phyloP scores from a whole-genome alignment of 2,329 filamentous ascomycete genomes.

The Pezicula radicicola region DNA sequence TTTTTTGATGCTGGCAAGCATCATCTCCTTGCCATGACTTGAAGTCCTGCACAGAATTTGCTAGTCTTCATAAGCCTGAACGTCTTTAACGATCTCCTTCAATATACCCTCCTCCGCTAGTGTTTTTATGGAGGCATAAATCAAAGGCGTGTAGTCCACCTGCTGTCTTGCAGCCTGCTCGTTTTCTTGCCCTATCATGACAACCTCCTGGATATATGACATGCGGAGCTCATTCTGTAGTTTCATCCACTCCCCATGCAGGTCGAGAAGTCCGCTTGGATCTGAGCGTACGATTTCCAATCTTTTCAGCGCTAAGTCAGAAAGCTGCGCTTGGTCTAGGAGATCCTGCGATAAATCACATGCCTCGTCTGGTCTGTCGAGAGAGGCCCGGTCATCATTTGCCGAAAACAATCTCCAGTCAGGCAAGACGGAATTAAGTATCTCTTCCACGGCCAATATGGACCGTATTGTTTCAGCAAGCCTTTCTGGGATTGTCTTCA shows the following conservation, averaged over 20 bases:
- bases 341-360: constrained; percentile 16
- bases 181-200: constrained; percentile 43
- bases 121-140: constrained; percentile 66
- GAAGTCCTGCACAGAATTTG: too few relatives aligned
- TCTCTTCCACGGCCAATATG: constrained; percentile 35
- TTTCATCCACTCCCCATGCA: constrained; percentile 36
- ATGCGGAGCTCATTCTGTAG: constrained; percentile 40
- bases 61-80: neutral
- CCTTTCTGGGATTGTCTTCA: constrained; percentile 30
- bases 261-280: constrained; percentile 25
- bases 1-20: too few relatives aligned
- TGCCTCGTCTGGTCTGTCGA: constrained; percentile 7
- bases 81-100: constrained; percentile 32
- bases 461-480: constrained; percentile 41
- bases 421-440: constrained; percentile 33
- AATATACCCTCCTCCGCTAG: constrained; percentile 66
- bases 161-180: constrained; percentile 51
- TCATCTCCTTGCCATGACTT: too few relatives aligned
- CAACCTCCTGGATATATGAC: constrained; percentile 47
- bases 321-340: constrained; percentile 8
- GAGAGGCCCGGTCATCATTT: neutral
- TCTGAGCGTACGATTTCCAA: constrained; percentile 12
- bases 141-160: constrained; percentile 66
- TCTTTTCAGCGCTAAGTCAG: constrained; percentile 1
- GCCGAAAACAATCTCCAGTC: constrained; percentile 39